These are phyloP conservation scores for Penicillium italicum DNA, from an alignment of 2,329 filamentous ascomycete species.

Conservation along the genomic window DNA sequence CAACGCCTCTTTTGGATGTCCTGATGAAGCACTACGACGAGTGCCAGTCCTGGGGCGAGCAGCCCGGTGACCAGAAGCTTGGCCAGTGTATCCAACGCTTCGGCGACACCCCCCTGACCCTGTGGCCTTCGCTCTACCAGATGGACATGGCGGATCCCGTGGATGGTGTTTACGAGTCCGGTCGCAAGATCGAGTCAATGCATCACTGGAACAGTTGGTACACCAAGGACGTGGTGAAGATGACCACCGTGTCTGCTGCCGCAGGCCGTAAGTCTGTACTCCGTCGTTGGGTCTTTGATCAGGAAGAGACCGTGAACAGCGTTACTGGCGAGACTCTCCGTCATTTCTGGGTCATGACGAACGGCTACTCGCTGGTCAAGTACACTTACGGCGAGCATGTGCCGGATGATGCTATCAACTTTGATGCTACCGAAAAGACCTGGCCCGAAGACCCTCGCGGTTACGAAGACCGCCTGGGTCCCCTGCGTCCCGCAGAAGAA, in stretches of 20 bases:
- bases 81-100: constrained; percentile 43
- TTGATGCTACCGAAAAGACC: constrained; percentile 44
- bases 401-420: constrained; percentile 41
- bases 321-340: constrained; percentile 35
- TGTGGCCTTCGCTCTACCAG: constrained; percentile 44
- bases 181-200: constrained; percentile 42
- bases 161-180: constrained; percentile 44
- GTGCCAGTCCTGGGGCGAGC: constrained; percentile 43
- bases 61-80: constrained; percentile 45
- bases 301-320: constrained; percentile 37
- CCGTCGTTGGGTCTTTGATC: constrained; percentile 45
- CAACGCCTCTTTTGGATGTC: constrained; percentile 39
- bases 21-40: constrained; percentile 40
- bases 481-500: constrained; percentile 39
- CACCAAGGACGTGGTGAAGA: constrained; percentile 44
- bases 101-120: constrained; percentile 38
- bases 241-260: constrained; percentile 41
- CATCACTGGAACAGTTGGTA: constrained; percentile 48
- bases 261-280: constrained; percentile 42
- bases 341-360: constrained; percentile 45
- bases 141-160: constrained; percentile 44
- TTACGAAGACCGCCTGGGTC: constrained; percentile 40
- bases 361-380: constrained; percentile 44
- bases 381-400: constrained; percentile 39
- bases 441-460: constrained; percentile 44